Conservation (phyloP, 495 filamentous ascomycete genomes). For the Durotheca rogersii region DNA sequence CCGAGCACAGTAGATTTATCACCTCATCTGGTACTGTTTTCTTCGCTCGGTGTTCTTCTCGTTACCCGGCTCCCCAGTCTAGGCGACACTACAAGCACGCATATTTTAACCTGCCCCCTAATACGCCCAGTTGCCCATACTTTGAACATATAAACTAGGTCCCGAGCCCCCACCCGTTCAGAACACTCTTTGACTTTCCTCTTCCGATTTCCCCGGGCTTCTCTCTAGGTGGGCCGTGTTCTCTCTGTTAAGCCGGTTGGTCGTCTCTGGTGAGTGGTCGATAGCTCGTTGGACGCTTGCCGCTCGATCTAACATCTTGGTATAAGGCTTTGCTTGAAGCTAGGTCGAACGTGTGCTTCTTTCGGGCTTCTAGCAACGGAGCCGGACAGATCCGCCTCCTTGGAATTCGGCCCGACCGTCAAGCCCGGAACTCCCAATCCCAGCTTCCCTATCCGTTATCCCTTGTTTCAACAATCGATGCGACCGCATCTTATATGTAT, state of each 20-base stretch:
- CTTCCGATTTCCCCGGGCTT: constrained; percentile 4
- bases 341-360: neutral
- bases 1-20: constrained; percentile 11
- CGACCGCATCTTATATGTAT: too few relatives aligned
- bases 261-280: neutral
- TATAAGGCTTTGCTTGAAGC: neutral
- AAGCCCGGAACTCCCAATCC: constrained; percentile 1
- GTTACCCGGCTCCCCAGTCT: constrained; percentile 11
- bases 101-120: constrained; percentile 12
- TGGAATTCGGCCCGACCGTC: neutral
- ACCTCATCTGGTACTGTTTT: constrained; percentile 3
- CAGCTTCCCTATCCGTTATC: neutral
- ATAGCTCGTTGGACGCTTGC: neutral
- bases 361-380: neutral
- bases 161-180: constrained; percentile 23
- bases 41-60: too few relatives aligned
- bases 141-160: constrained; percentile 23
- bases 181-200: constrained; percentile 20
- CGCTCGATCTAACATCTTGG: neutral
- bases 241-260: neutral
- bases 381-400: neutral
- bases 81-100: constrained; percentile 16
- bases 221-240: neutral
- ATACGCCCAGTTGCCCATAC: constrained; percentile 11
- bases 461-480: constrained; percentile 5